Evolutionary conservation across 2,329 filamentous ascomycete species (phyloP).

Genomic region (Fonsecaea nubica): DNA sequence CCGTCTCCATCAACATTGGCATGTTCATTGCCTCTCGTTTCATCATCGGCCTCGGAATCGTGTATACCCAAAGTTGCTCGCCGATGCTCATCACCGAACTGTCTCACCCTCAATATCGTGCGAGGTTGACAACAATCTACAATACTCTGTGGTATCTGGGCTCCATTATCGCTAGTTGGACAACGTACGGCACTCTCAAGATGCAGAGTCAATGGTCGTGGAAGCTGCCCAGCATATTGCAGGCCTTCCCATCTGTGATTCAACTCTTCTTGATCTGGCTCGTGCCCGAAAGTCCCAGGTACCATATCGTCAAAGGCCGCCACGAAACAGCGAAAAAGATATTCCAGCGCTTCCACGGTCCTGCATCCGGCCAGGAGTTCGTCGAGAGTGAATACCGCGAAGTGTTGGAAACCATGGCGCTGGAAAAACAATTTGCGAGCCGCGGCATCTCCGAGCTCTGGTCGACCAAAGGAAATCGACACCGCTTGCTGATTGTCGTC

Average conservation of each 20-base stretch:
- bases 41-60: conserved; percentile 67
- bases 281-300: conserved; percentile 71
- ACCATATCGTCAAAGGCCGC: conserved; percentile 53
- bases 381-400: conserved; percentile 21
- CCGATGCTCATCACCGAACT: conserved; percentile 53
- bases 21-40: conserved; percentile 67
- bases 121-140: conserved; percentile 57
- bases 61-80: conserved; percentile 48
- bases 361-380: conserved; percentile 39
- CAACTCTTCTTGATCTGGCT: conserved; percentile 64
- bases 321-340: conserved; percentile 41
- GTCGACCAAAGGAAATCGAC: conserved; percentile 23
- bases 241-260: conserved; percentile 63
- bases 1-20: conserved; percentile 54
- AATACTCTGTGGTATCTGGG: conserved; percentile 62
- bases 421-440: conserved; percentile 20
- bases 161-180: conserved; percentile 57
- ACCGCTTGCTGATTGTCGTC: conserved; percentile 25
- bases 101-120: conserved; percentile 57
- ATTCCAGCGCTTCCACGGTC: conserved; percentile 49
- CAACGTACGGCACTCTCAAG: conserved; percentile 56
- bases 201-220: conserved; percentile 58
- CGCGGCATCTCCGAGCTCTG: conserved; percentile 20
- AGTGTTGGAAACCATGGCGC: conserved; percentile 19
- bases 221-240: conserved; percentile 70